Evolutionary conservation across 108 stramenopile species (phyloP), one percentile per base, ranked within the genome.

Genomic region (Fragilaria crotonensis): DNA sequence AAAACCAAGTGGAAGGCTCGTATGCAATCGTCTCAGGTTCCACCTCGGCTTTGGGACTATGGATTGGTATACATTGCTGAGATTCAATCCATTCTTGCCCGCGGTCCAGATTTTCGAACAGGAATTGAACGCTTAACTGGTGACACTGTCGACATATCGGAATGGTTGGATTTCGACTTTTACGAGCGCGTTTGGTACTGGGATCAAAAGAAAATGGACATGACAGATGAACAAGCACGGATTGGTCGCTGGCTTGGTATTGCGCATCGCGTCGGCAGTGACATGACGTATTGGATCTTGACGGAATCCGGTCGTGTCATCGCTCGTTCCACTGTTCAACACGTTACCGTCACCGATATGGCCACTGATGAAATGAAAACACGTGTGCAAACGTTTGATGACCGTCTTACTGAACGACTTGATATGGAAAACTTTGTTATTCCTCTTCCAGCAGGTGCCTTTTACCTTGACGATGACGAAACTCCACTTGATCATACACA

Each of bases 101-200:
- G 33, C 7, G 30, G 27, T 14, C 56, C 23, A 27, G 28, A 26
- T 22, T 49, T 52, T 19, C 30, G 61, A 1, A 69, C 67, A 25
- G 29, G 44, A 3, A 41, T 58, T 32, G 70, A 77, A 57, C 25
- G n/a, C 1, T 28, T 67, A 0, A 79, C 70, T 4, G 78, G 78
- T 48, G 46, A 67, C 0, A 71, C 68, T 22, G 45, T 61, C 3
- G 72, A 79, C 44, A 79, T 74, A 18, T 64, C 62, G 1, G 70
- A 76, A 44, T 71, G 23, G 52, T 21, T 63, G 0, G 70, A 71
- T 25, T 76, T 76, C 25, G 61, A 57, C 18, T n/a, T n/a, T n/a
- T n/a, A n/a, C n/a, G n/a, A n/a, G n/a, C n/a, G n/a, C n/a, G n/a
- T 48, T 3, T 59, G n/a, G 9, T 67, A 67, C 48, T 31, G 11